Evolutionary conservation across 1,284 basidiomycete genomes (phyloP), one percentile per base, ranked within the genome.

Genomic region (Microbotryum saponariae): DNA sequence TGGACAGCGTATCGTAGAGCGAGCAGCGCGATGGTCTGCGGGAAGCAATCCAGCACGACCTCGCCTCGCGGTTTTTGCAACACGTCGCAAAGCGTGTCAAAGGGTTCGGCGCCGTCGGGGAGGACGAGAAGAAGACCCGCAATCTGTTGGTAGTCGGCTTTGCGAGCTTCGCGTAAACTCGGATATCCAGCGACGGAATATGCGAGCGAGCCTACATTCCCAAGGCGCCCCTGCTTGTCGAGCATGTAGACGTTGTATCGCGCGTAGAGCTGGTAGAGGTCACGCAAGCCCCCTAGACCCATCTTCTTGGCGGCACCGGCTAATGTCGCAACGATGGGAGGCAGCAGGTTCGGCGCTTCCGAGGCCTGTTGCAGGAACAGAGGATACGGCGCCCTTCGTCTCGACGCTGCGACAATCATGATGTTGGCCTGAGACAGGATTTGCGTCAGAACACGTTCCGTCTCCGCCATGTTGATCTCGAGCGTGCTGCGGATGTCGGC

Each of bases 371-470:
- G 89, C 61, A 97, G 78, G 45, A 97, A 74, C 74, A 93, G 86
- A 82, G 87, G 92, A 71, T 94, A 89, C 1, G 91, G 82, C 0
- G 85, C 86, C n/a, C 88, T 82, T n/a, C 93, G 82, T 14, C 88
- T 82, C 1, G 82, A 81, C 2, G 89, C 87, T 72, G 85, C 88
- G 21, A 85, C 82, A 37, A 97, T 81, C 78, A 93, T 86, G 64
- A 89, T 82, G 74, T 97, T 97, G 27, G 86, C 85, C 31, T 66
- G 55, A 21, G 60, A 61, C 37, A 71, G 59, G 23, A 89, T 80
- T 48, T 89, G 82, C 10, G 89, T 90, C 45, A 91, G 75, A 78
- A 91, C 88, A 46, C 79, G 77, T 72, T 96, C 91, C 69, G 82
- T 83, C 42, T 64, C 56, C n/a, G 21, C 20, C 25, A 59, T 27